Conservation (phyloP, 495 filamentous ascomycete genomes). For the Podospora tetraspora region DNA sequence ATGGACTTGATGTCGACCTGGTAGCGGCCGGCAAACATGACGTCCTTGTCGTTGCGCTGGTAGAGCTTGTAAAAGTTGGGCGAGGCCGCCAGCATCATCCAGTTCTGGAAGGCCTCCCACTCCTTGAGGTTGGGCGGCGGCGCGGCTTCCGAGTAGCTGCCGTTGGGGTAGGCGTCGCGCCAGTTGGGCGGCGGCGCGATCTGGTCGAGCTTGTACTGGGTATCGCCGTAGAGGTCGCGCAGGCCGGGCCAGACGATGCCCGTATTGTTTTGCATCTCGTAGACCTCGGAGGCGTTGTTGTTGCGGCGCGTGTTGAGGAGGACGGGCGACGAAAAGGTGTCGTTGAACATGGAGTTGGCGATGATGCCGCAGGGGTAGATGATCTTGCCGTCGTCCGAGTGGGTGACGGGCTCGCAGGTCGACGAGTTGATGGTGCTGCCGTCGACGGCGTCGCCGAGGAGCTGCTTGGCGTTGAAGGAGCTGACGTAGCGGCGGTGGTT, state of each 20-base stretch:
- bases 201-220: slow-evolving; percentile 51
- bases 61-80: slow-evolving; percentile 92
- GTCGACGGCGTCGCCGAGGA: slow-evolving; percentile 64
- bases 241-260: slow-evolving; percentile 86
- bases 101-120: slow-evolving; percentile 86
- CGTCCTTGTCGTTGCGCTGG: slow-evolving; percentile 65
- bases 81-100: slow-evolving; percentile 97
- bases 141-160: slow-evolving; percentile 54
- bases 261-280: slow-evolving; percentile 64
- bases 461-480: slow-evolving; percentile 75
- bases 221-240: slow-evolving; percentile 64
- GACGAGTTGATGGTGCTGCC: slow-evolving; percentile 56
- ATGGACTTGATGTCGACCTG: slow-evolving; percentile 48
- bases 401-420: slow-evolving; percentile 68
- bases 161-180: slow-evolving; percentile 55
- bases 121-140: slow-evolving; percentile 62
- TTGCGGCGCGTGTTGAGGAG: slow-evolving; percentile 41
- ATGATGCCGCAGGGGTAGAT: slow-evolving; percentile 96
- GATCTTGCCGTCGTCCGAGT: slow-evolving; percentile 52
- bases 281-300: slow-evolving; percentile 36
- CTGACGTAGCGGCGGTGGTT: slow-evolving; percentile 96
- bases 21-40: slow-evolving; percentile 68
- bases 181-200: slow-evolving; percentile 88
- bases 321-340: slow-evolving; percentile 66
- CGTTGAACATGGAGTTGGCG: slow-evolving; percentile 96